Evolutionary conservation across 371 early-diverging fungal species (phyloP), one percentile per base, ranked within the genome.

Genomic region (Mortierella sp.): DNA sequence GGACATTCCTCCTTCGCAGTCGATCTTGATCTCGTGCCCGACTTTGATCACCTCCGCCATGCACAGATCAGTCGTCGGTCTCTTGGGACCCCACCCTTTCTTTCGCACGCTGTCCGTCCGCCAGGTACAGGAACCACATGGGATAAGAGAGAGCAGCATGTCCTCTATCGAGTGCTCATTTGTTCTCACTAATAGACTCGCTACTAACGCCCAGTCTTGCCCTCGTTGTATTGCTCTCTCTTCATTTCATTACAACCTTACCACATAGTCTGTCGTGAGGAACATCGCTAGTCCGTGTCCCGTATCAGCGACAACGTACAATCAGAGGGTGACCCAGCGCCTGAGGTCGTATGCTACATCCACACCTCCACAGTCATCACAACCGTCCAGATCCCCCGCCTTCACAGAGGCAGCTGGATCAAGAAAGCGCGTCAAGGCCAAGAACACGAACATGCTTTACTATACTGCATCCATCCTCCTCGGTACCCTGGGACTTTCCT

Each of bases 391-490:
- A 16, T 52, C 65, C 12, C 14, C 55, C 41, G 54, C 19, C 3
- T 47, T 54, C 7, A 71, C 71, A 27, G 71, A 71, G 53, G 71
- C 71, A 6, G 55, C 56, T 18, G 71, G 64, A 45, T 71, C 64
- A 0, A 47, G 71, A 39, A 64, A 38, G 39, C 45, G 52, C 9
- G 64, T 78, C 46, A 53, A 45, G 38, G 58, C 62, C 60, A 70
- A 66, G 57, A 78, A 78, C 71, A 70, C 66, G 2, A 67, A 78
- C 21, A 54, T 70, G 59, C 58, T 78, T 13, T 70, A 70, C 38
- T 99, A 99, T 80, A 84, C 92, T 26, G 86, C 87, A 1, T 87
- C 97, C 1, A 86, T 95, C 27, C 86, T 97, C 45, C 86, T 98
- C 21, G 80, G 83, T 21, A 92, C 97, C 76, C 47, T 97, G 8